Evolutionary conservation across 495 filamentous ascomycete species (phyloP).

Genomic region (Neurospora sp.): DNA sequence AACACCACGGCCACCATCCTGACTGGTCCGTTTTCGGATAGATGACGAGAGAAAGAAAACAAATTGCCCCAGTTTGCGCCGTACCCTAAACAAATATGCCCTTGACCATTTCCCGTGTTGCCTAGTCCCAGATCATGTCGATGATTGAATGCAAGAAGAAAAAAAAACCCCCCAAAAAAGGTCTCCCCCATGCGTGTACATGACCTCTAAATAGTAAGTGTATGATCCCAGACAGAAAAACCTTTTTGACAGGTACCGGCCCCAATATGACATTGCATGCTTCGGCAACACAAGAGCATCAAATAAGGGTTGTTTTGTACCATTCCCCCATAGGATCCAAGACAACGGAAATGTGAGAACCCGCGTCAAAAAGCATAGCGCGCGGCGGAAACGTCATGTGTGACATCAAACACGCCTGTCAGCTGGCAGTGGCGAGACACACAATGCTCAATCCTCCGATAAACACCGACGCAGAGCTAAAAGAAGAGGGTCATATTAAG

Average conservation of each 20-base stretch:
- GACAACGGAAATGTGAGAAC: not conserved
- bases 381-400: not conserved
- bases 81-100: not conserved
- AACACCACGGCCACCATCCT: not conserved
- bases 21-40: not conserved
- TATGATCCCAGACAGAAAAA: not conserved
- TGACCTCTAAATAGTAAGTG: not conserved
- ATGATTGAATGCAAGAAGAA: not conserved
- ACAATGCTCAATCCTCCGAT: not conserved
- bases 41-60: not conserved
- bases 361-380: not conserved
- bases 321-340: not conserved
- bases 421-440: not conserved
- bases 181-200: not conserved
- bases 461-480: not conserved
- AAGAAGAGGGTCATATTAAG: not conserved
- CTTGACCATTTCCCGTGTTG: not conserved
- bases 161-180: constrained; percentile 3
- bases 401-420: not conserved
- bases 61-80: not conserved
- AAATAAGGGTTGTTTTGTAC: not conserved
- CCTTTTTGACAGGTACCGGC: not conserved
- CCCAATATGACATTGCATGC: not conserved
- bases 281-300: not conserved
- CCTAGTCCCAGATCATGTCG: not conserved